These are phyloP conservation scores for Mucor ambiguus DNA, from an alignment of 371 early-diverging fungal species.

Conservation along the genomic window DNA sequence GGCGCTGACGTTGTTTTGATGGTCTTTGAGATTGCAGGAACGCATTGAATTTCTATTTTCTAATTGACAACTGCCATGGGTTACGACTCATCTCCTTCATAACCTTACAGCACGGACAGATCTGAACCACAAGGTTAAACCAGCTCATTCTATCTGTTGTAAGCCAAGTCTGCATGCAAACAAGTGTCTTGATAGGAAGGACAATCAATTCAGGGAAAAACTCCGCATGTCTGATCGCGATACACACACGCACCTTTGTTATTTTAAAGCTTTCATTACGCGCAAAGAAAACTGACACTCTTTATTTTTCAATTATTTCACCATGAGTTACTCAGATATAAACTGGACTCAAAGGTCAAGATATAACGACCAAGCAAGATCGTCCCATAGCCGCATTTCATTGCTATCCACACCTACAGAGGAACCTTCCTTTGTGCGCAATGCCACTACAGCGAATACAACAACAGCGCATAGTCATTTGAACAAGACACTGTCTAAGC, in stretches of 20 bases:
- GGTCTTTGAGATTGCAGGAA: too few species aligned
- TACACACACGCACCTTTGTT: neutral
- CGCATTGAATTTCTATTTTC: too few species aligned
- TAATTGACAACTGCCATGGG: too few species aligned
- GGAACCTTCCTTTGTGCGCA: neutral
- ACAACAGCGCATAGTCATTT: slow-evolving; percentile 3
- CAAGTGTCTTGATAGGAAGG: too few species aligned
- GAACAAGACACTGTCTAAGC: slow-evolving; percentile 22
- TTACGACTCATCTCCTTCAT: too few species aligned
- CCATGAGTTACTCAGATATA: slow-evolving; percentile 13
- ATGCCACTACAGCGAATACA: neutral
- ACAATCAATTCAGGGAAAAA: neutral
- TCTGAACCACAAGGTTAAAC: too few species aligned
- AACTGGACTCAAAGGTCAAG: slow-evolving; percentile 12
- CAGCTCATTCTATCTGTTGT: too few species aligned
- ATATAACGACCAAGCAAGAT: slow-evolving; percentile 1
- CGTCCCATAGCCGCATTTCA: neutral
- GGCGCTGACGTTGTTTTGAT: too few species aligned
- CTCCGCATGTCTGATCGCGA: too few species aligned
- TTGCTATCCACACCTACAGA: neutral
- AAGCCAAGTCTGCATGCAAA: too few species aligned
- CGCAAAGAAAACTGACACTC: neutral
- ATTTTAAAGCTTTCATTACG: neutral
- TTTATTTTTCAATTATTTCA: neutral
- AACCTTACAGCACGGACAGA: too few species aligned